Conservation (phyloP, 2,329 filamentous ascomycete genomes). For the Microsporum ferrugineum region DNA sequence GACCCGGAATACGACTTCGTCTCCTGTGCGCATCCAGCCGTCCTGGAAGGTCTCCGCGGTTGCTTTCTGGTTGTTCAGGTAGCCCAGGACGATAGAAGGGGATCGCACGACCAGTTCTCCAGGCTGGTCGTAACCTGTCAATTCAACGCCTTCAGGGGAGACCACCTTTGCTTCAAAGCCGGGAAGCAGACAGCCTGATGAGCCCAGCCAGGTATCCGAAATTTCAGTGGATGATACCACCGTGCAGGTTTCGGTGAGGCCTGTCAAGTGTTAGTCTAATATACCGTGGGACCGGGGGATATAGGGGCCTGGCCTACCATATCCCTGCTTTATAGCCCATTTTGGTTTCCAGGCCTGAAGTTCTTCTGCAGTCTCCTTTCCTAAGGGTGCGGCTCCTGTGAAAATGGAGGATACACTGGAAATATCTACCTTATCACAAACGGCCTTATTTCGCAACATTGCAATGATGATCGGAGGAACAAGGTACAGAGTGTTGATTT, state of each 20-base stretch:
- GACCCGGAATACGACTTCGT: slow-evolving; percentile 62
- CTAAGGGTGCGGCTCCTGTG: slow-evolving; percentile 68
- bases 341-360: slow-evolving; percentile 50
- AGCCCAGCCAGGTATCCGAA: slow-evolving; percentile 58
- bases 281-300: neutral
- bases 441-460: slow-evolving; percentile 53
- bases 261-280: slow-evolving; percentile 26
- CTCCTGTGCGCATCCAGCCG: slow-evolving; percentile 74
- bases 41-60: slow-evolving; percentile 71
- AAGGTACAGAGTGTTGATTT: slow-evolving; percentile 56
- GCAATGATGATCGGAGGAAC: slow-evolving; percentile 73
- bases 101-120: slow-evolving; percentile 72
- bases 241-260: slow-evolving; percentile 66
- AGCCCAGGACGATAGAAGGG: slow-evolving; percentile 68
- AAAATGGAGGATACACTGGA: slow-evolving; percentile 55
- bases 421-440: slow-evolving; percentile 58
- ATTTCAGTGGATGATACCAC: slow-evolving; percentile 49
- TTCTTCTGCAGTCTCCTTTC: slow-evolving; percentile 58
- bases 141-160: slow-evolving; percentile 55
- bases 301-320: slow-evolving; percentile 42
- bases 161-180: slow-evolving; percentile 56
- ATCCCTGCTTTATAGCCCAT: slow-evolving; percentile 60
- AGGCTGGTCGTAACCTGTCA: slow-evolving; percentile 58
- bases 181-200: slow-evolving; percentile 59
- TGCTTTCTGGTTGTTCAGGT: slow-evolving; percentile 75